Evolutionary conservation across 371 early-diverging fungal genomes (phyloP).

Genomic region (Conidiobolus incongruus): DNA sequence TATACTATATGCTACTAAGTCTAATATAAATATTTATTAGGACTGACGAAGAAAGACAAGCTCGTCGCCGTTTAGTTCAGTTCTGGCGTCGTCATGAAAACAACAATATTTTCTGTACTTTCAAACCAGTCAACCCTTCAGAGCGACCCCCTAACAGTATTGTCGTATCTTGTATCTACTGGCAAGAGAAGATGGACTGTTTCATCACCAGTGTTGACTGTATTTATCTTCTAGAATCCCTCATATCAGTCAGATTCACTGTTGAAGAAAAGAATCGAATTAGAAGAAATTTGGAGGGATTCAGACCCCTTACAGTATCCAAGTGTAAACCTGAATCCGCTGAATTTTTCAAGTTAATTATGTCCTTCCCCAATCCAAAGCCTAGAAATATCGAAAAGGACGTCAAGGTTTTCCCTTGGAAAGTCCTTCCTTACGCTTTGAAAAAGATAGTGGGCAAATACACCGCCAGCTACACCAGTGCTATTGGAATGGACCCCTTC

Average conservation of each 20-base stretch:
- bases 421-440: conserved; percentile 29
- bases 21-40: conserved; percentile 4
- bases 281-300: conserved; percentile 59
- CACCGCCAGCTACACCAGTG: conserved; percentile 3
- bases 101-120: conserved; percentile 33
- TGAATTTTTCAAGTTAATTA: conserved; percentile 56
- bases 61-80: conserved; percentile 43
- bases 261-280: conserved; percentile 73
- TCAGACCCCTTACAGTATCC: conserved; percentile 52
- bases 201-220: conserved; percentile 64
- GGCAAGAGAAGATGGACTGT: conserved; percentile 45
- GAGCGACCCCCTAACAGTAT: conserved; percentile 30
- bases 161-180: conserved; percentile 62
- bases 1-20: background rate
- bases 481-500: background rate
- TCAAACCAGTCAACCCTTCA: conserved; percentile 23
- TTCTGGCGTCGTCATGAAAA: conserved; percentile 37
- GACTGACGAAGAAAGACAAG: conserved; percentile 32
- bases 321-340: conserved; percentile 48
- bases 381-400: conserved; percentile 73
- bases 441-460: conserved; percentile 53
- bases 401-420: conserved; percentile 65
- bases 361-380: conserved; percentile 62
- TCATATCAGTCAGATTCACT: conserved; percentile 49
- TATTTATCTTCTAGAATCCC: conserved; percentile 45